Conservation (phyloP, 495 filamentous ascomycete species). For the Xylaria curta region DNA sequence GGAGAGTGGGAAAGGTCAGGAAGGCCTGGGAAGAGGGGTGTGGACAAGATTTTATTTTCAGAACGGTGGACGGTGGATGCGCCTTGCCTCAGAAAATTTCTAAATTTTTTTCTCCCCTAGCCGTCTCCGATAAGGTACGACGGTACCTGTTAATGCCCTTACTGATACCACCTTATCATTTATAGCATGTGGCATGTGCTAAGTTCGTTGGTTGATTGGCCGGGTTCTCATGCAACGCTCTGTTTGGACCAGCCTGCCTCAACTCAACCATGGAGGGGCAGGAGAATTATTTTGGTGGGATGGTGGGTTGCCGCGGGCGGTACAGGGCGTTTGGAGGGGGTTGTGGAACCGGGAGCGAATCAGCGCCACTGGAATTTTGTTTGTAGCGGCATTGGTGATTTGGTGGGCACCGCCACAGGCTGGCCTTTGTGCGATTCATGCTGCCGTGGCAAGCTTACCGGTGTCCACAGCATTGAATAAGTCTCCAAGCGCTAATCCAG, state of each 20-base stretch:
- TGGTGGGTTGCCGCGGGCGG: slow-evolving; percentile 17
- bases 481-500: neutral
- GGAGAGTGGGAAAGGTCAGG: slow-evolving; percentile 24
- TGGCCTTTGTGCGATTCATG: slow-evolving; percentile 9
- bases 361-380: slow-evolving; percentile 13
- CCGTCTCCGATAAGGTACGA: slow-evolving; percentile 12
- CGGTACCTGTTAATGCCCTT: neutral
- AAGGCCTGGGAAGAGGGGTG: slow-evolving; percentile 28
- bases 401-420: slow-evolving; percentile 18
- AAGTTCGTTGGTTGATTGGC: slow-evolving; percentile 6
- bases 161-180: neutral
- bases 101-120: neutral
- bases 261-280: slow-evolving; percentile 19
- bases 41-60: slow-evolving; percentile 35
- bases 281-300: slow-evolving; percentile 13
- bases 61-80: slow-evolving; percentile 12
- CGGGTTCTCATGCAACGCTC: neutral
- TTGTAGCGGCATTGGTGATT: too few relatives aligned
- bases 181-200: neutral
- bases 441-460: neutral
- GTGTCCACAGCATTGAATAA: slow-evolving; percentile 5
- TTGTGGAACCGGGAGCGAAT: slow-evolving; percentile 12
- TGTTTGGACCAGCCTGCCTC: neutral
- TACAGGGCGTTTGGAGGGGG: slow-evolving; percentile 6
- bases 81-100: slow-evolving; percentile 26